Evolutionary conservation across 306 rosid genomes (phyloP).

Genomic region (Crotalaria pallida): DNA sequence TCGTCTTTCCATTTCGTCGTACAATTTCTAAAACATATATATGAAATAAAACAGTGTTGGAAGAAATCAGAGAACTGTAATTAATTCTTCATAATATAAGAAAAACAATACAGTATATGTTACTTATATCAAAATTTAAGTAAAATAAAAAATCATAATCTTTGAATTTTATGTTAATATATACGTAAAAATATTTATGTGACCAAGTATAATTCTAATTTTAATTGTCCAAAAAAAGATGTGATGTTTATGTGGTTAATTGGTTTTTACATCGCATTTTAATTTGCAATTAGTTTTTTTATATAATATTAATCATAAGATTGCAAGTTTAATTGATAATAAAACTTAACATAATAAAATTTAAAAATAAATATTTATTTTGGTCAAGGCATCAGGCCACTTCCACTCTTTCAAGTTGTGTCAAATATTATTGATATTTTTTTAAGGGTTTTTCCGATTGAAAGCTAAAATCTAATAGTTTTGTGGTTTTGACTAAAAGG

Average conservation of each 20-base stretch:
- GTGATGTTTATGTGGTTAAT: not conserved
- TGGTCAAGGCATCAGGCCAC: too few relatives aligned
- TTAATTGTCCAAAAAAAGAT: not conserved
- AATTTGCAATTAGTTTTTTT: too few relatives aligned
- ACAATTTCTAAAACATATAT: slow-evolving; percentile 44
- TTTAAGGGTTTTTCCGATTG: too few relatives aligned
- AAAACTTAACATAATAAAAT: too few relatives aligned
- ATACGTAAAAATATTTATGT: not conserved
- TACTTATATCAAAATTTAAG: not conserved
- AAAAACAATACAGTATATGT: not conserved
- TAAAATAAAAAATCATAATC: not conserved
- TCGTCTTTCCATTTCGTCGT: slow-evolving; percentile 55
- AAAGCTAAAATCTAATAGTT: too few relatives aligned
- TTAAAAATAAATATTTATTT: too few relatives aligned
- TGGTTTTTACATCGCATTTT: too few relatives aligned
- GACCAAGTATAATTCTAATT: not conserved
- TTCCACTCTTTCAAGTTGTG: too few relatives aligned
- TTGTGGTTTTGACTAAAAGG: too few relatives aligned
- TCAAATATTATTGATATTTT: too few relatives aligned
- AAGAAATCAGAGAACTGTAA: not conserved
- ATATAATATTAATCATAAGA: too few relatives aligned
- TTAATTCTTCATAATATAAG: not conserved
- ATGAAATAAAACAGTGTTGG: not conserved
- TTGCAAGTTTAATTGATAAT: too few relatives aligned
- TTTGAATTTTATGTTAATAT: not conserved